These are phyloP conservation scores for Phytophthora lateralis DNA, from an alignment of 352 stramenopile genomes.

Conservation along the genomic window DNA sequence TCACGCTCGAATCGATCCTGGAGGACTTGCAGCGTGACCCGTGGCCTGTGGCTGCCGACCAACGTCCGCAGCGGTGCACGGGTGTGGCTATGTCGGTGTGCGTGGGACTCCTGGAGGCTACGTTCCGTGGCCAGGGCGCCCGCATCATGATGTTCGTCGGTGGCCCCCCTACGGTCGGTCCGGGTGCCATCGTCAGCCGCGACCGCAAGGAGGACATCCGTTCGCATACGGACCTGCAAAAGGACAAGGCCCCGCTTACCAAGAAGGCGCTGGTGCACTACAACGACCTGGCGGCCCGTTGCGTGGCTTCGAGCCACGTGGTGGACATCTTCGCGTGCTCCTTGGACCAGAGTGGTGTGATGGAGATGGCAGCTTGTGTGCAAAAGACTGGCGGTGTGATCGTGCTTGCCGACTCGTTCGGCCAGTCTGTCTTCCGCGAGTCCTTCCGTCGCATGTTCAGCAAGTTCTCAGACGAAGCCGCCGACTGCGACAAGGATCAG, in stretches of 20 bases:
- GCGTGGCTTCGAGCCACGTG: slow-evolving; percentile 92
- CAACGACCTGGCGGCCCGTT: slow-evolving; percentile 93
- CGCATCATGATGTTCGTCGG: slow-evolving; percentile 99
- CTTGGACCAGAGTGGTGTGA: slow-evolving; percentile 96
- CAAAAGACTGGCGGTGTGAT: slow-evolving; percentile 99
- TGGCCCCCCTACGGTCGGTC: slow-evolving; percentile 96
- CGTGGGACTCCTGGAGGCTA: slow-evolving; percentile 96
- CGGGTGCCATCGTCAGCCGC: slow-evolving; percentile 95
- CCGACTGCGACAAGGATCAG: slow-evolving; percentile 94
- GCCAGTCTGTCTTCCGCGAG: slow-evolving; percentile 99
- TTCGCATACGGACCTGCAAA: slow-evolving; percentile 94
- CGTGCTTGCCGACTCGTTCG: slow-evolving; percentile 98
- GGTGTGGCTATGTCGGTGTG: slow-evolving; percentile 96
- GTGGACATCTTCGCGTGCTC: slow-evolving; percentile 99
- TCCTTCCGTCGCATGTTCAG: slow-evolving; percentile 98
- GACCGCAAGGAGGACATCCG: slow-evolving; percentile 98
- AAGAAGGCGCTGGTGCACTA: slow-evolving; percentile 97
- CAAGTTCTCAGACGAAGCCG: slow-evolving; percentile 94
- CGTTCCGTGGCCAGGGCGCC: slow-evolving; percentile 94
- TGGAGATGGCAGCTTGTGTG: slow-evolving; percentile 98
- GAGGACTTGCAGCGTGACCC: slow-evolving; percentile 98
- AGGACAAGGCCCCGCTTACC: slow-evolving; percentile 94
- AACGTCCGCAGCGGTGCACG: slow-evolving; percentile 95
- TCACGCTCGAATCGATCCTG: slow-evolving; percentile 97
- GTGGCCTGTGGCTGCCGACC: slow-evolving; percentile 97